Conservation (phyloP, 345 rosid genomes). For the Eucalyptus cloeziana region DNA sequence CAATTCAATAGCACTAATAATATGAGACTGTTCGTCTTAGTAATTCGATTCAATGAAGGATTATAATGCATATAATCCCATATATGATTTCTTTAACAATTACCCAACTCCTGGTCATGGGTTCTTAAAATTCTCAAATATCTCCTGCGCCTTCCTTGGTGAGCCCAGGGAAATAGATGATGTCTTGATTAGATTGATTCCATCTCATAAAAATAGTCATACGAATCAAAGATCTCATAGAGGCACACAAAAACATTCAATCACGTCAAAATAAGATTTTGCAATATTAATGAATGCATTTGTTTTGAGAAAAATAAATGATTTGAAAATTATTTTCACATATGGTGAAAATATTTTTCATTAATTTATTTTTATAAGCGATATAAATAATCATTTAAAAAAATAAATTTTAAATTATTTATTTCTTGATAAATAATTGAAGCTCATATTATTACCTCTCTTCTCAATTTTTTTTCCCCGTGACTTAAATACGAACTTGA, state of each 20-base stretch:
- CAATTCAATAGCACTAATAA: neutral
- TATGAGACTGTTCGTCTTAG: neutral
- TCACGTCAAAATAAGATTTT: neutral
- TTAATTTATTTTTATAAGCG: too few relatives aligned
- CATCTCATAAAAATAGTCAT: neutral
- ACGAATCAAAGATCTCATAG: neutral
- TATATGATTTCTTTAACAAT: neutral
- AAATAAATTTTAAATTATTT: too few relatives aligned
- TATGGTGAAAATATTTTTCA: too few relatives aligned
- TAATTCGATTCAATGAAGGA: neutral
- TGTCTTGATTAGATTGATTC: neutral
- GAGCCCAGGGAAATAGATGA: neutral
- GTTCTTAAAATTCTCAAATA: neutral
- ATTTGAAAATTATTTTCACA: too few relatives aligned
- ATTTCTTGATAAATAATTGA: too few relatives aligned
- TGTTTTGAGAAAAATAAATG: too few relatives aligned
- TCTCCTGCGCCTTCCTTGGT: neutral
- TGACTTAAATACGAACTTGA: too few relatives aligned
- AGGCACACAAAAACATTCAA: neutral
- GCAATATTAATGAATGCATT: too few relatives aligned
- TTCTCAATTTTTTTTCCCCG: too few relatives aligned
- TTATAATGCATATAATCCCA: neutral
- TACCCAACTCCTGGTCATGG: neutral
- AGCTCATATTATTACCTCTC: too few relatives aligned
- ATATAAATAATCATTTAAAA: too few relatives aligned